Conservation (phyloP, 148 eudicot genomes). For the Silene latifolia region DNA sequence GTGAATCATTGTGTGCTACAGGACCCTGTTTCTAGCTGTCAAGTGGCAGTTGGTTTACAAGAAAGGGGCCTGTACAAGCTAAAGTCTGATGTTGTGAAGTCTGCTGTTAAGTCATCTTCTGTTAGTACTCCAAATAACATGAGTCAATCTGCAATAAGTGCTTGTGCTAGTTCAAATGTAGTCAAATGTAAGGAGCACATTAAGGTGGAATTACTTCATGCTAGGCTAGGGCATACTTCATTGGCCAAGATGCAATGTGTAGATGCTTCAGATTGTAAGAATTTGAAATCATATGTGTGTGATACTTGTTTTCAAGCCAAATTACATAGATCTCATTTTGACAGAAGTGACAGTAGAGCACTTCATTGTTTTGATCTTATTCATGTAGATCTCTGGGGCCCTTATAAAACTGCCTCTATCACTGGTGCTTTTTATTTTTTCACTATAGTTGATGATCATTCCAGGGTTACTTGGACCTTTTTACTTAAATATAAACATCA, state of each 20-base stretch:
- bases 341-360: not conserved
- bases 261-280: not conserved
- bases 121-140: too few species aligned
- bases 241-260: not conserved
- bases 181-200: too few species aligned
- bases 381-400: slow-evolving; percentile 5
- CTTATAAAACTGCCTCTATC: too few species aligned
- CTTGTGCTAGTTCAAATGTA: too few species aligned
- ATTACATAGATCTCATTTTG: not conserved
- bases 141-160: too few species aligned
- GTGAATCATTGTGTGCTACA: not conserved
- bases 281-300: not conserved
- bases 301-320: not conserved
- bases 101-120: too few species aligned
- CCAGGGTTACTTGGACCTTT: not conserved
- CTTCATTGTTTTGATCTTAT: not conserved
- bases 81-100: too few species aligned
- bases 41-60: too few species aligned
- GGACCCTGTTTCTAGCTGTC: not conserved
- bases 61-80: too few species aligned
- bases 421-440: not conserved
- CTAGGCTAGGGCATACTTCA: too few species aligned
- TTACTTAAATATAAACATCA: not conserved
- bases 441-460: not conserved
- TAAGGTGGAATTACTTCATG: too few species aligned